Evolutionary conservation across 495 filamentous ascomycete genomes (phyloP).

Genomic region (Penicillium robsamsonii): DNA sequence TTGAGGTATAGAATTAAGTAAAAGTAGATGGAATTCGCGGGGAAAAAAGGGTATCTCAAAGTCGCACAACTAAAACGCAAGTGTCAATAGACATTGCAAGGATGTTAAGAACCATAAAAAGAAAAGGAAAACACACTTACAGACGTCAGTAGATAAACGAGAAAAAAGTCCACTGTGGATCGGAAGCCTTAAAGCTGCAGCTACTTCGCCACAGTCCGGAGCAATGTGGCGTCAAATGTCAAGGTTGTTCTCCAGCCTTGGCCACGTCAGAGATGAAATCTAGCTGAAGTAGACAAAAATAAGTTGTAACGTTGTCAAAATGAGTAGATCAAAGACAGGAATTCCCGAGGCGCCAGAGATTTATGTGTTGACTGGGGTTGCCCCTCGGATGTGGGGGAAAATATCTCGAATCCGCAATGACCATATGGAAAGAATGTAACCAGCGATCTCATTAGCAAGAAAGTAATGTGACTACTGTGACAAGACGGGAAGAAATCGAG

Average conservation of each 20-base stretch:
- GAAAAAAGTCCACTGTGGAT: slow-evolving; percentile 28
- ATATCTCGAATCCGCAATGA: slow-evolving; percentile 11
- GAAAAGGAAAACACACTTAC: slow-evolving; percentile 4
- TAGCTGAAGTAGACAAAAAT: slow-evolving; percentile 14
- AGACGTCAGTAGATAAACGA: slow-evolving; percentile 26
- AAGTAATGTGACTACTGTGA: slow-evolving; percentile 21
- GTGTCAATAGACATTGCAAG: slow-evolving; percentile 16
- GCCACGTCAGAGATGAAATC: slow-evolving; percentile 28
- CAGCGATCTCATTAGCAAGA: slow-evolving; percentile 30
- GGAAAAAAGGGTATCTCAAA: slow-evolving; percentile 16
- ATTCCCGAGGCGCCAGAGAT: slow-evolving; percentile 21
- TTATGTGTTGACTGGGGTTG: slow-evolving; percentile 25
- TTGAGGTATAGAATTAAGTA: slow-evolving; percentile 15
- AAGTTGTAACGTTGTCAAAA: slow-evolving; percentile 16
- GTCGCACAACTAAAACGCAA: slow-evolving; percentile 9
- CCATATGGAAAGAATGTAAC: slow-evolving; percentile 27
- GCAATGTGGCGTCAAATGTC: slow-evolving; percentile 25
- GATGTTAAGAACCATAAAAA: slow-evolving; percentile 5
- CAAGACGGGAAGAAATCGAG: slow-evolving; percentile 17
- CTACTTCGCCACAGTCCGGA: slow-evolving; percentile 46
- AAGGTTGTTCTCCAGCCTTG: slow-evolving; percentile 19
- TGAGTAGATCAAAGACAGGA: slow-evolving; percentile 1
- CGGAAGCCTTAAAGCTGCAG: slow-evolving; percentile 31
- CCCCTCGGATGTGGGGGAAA: slow-evolving; percentile 23
- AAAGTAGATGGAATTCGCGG: slow-evolving; percentile 1